Percentiles rank a stretch among this genome's conserved stretches.
Evolutionary conservation across 345 rosid genomes (phyloP).

Genomic region (Populus ilicifolia): DNA sequence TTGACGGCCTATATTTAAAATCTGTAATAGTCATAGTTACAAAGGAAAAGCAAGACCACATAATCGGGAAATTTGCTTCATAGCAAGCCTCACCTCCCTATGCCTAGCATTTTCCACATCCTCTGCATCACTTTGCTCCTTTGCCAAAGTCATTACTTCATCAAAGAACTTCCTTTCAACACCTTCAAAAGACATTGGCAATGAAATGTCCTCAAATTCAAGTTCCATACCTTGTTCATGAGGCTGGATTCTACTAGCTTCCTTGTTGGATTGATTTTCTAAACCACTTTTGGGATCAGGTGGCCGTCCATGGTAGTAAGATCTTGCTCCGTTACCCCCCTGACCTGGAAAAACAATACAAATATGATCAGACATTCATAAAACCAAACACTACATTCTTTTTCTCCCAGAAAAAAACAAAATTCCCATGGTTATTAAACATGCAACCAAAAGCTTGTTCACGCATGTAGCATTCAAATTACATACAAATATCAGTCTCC

Average conservation of each 20-base stretch:
- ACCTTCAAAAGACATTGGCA: slow-evolving; percentile 18
- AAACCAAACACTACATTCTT: neutral
- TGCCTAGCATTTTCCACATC: slow-evolving; percentile 23
- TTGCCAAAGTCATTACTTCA: slow-evolving; percentile 15
- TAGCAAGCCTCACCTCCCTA: slow-evolving; percentile 14
- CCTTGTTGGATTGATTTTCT: slow-evolving; percentile 4
- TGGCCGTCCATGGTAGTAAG: slow-evolving; percentile 11
- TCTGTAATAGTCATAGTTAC: neutral
- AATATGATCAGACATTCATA: neutral
- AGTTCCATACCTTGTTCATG: slow-evolving; percentile 25
- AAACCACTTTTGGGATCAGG: slow-evolving; percentile 4
- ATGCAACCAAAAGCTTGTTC: neutral
- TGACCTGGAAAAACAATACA: neutral
- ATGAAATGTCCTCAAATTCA: slow-evolving; percentile 14
- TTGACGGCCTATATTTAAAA: neutral
- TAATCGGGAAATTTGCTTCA: neutral
- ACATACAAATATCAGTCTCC: neutral
- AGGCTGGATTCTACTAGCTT: slow-evolving; percentile 8
- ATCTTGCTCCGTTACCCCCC: slow-evolving; percentile 9
- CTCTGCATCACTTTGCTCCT: slow-evolving; percentile 24
- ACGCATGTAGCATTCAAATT: neutral
- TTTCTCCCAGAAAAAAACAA: neutral
- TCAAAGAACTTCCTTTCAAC: slow-evolving; percentile 22
- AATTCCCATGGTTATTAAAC: neutral
- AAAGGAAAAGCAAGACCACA: neutral